Evolutionary conservation across 2,329 filamentous ascomycete genomes (phyloP), one percentile per base, ranked within the genome.

Genomic region (Colletotrichum abscissum): DNA sequence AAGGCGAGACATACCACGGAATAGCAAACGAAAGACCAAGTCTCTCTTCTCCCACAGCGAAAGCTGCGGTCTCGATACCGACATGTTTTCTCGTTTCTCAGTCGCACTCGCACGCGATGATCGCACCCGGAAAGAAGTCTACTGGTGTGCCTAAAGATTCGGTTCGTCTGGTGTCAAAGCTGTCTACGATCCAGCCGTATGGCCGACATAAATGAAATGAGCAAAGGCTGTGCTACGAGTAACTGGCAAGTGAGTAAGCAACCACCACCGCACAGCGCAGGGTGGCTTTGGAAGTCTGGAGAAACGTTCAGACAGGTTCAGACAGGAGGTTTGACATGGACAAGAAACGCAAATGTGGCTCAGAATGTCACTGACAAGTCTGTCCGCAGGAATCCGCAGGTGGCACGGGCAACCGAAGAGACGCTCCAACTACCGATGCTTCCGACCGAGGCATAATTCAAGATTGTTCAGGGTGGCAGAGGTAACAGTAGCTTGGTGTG

Each of bases 11-110:
- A 54, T 57, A 78, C 72, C 67, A 66, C 72, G 35, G 9, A 73
- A 73, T 12, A 76, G 35, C 5, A 75, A 22, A 24, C 75, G 74
- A 16, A 71, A 30, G 2, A 70, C 22, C 56, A 78, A 24, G 19
- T 59, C 58, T 14, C 75, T 24, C 22, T 67, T 75, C 65, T 78
- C 77, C 14, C 70, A 42, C 30, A 75, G 49, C 16, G 76, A 78
- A 28, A 78, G 72, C 26, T 69, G 66, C n/a, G 76, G 77, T 52
- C 76, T 78, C 5, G 60, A 33, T 8, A 35, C 67, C 22, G 56
- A 16, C 71, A 73, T 73, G 3, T 49, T 71, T 35, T 35, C 33
- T 35, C 11, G 38, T 38, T 42, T 1, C n/a, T 24, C 55, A 6
- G 52, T 49, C 42, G 42, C 38, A 42, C 38, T 63, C 28, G 49